phyloP scores from a whole-genome alignment of 768 basidiomycete genomes.

The Trametes cubensis region DNA sequence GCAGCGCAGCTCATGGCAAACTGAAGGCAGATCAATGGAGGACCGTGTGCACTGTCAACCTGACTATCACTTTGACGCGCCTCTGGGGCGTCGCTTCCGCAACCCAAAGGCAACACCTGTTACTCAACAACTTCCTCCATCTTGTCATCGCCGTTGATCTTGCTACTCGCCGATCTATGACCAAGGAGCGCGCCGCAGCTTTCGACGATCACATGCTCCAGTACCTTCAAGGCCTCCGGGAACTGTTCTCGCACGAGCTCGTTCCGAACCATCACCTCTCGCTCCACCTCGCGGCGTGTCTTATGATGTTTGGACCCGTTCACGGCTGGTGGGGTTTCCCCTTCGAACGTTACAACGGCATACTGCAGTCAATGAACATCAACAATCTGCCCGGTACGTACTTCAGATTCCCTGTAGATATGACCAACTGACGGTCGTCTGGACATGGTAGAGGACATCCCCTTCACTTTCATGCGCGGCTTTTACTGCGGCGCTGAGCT shows the following conservation, averaged over 20 bases:
- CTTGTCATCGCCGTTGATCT: conserved; percentile 23
- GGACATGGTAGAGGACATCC: too few relatives aligned
- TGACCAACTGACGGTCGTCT: too few relatives aligned
- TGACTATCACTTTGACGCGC: conserved; percentile 39
- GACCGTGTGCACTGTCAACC: conserved; percentile 35
- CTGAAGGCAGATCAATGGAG: conserved; percentile 43
- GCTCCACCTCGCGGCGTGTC: conserved; percentile 35
- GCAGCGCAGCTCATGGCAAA: conserved; percentile 35
- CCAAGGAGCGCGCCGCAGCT: conserved; percentile 4
- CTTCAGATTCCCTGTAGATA: too few relatives aligned
- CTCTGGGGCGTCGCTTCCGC: conserved; percentile 36
- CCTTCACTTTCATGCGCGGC: too few relatives aligned
- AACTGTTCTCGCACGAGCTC: conserved; percentile 30
- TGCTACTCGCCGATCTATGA: conserved; percentile 24
- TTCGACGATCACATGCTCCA: conserved; percentile 11
- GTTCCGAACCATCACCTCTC: conserved; percentile 39
- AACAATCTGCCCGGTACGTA: too few relatives aligned
- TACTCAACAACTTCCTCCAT: conserved; percentile 39
- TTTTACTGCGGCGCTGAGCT: too few relatives aligned
- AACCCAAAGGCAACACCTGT: neutral
- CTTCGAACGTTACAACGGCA: conserved; percentile 37
- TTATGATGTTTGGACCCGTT: conserved; percentile 35
- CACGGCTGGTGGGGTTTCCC: conserved; percentile 32
- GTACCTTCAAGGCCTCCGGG: conserved; percentile 28
- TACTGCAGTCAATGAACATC: conserved; percentile 30